These are phyloP conservation scores for Nymphaea colorata DNA, from an alignment of 164 flowering plant species.

Conservation along the genomic window DNA sequence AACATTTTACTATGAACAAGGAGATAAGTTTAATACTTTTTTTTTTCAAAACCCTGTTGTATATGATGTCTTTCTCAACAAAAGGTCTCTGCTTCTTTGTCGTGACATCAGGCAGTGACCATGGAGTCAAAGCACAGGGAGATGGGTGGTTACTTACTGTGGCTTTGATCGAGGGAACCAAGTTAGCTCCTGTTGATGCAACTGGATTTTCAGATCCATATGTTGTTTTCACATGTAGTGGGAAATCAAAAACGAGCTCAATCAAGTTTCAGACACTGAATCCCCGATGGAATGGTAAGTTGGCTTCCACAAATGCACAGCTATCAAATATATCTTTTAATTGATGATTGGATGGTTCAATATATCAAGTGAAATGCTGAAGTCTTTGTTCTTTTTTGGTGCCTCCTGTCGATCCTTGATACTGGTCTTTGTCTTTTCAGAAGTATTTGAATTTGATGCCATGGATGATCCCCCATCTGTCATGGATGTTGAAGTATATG, in stretches of 20 bases:
- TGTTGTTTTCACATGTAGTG: slow-evolving; percentile 88
- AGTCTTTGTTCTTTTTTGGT: no score
- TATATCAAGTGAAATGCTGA: no score
- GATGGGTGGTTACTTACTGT: slow-evolving; percentile 95
- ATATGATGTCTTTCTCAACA: background rate
- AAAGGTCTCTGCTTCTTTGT: background rate
- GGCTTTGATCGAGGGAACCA: slow-evolving; percentile 82
- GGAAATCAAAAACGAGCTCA: slow-evolving; percentile 83
- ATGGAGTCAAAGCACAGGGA: slow-evolving; percentile 94
- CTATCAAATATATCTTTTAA: background rate
- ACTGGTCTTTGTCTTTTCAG: slow-evolving; percentile 27
- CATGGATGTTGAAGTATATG: slow-evolving; percentile 78
- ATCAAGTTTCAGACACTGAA: slow-evolving; percentile 79
- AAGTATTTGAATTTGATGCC: slow-evolving; percentile 97
- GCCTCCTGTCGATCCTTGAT: no score
- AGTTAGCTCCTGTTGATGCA: slow-evolving; percentile 77
- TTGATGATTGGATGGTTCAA: background rate
- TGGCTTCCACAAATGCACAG: background rate
- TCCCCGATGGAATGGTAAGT: slow-evolving; percentile 89
- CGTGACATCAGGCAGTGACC: slow-evolving; percentile 55
- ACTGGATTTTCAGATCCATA: slow-evolving; percentile 88
- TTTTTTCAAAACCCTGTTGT: background rate
- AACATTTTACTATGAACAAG: no score
- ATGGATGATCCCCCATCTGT: slow-evolving; percentile 94
- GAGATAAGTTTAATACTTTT: no score